A percentile compares a stretch with the other conserved stretches of the same genome.
Evolutionary conservation across 345 rosid genomes (phyloP).

Genomic region (Moricandia arvensis): DNA sequence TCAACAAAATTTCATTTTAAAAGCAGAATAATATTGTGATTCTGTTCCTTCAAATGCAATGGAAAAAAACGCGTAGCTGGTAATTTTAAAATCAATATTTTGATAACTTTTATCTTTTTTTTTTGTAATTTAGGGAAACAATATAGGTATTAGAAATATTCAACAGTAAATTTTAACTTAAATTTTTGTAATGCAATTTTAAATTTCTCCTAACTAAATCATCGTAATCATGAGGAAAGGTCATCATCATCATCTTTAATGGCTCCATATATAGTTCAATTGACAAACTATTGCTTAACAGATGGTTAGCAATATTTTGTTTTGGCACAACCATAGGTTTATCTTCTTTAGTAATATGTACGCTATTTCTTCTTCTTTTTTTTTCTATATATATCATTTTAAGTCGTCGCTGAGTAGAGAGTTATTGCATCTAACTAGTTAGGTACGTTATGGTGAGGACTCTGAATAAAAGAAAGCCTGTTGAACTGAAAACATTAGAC

Average conservation of each 20-base stretch:
- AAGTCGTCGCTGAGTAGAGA: neutral
- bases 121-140: neutral
- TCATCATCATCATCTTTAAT: neutral
- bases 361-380: neutral
- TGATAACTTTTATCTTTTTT: neutral
- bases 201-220: neutral
- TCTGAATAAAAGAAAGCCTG: neutral
- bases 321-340: constrained; percentile 5
- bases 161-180: neutral
- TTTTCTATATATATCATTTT: neutral
- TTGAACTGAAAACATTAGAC: neutral
- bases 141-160: neutral
- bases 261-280: neutral
- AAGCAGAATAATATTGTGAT: neutral
- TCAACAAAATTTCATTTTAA: no score
- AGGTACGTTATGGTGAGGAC: neutral
- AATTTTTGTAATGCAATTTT: neutral
- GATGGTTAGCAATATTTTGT: neutral
- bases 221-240: neutral
- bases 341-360: neutral
- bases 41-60: neutral
- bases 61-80: neutral
- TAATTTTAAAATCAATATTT: neutral
- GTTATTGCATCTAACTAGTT: no score
- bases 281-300: constrained; percentile 1